Conservation (phyloP, 495 filamentous ascomycete genomes). For the Tetracladium marchalianum region DNA sequence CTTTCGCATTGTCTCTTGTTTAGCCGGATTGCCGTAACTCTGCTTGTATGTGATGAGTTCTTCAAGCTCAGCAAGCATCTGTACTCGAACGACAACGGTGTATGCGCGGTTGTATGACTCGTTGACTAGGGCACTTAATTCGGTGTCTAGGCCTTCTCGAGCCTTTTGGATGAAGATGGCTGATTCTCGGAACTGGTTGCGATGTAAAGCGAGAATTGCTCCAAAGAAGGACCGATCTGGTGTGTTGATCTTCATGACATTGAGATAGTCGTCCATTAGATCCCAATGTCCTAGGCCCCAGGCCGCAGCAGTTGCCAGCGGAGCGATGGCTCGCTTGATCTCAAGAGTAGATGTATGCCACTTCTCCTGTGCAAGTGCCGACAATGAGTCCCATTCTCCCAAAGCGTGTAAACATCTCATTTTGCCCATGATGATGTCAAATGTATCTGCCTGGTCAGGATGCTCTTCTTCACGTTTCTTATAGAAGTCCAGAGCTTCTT, state of each 20-base stretch:
- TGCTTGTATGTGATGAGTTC: constrained; percentile 98
- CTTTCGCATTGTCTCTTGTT: constrained; percentile 78
- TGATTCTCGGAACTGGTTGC: constrained; percentile 89
- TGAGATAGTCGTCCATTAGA: constrained; percentile 91
- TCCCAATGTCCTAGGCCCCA: constrained; percentile 97
- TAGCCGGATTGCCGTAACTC: constrained; percentile 61
- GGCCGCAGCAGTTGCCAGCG: constrained; percentile 89
- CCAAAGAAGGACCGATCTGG: constrained; percentile 96
- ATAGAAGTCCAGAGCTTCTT: constrained; percentile 91
- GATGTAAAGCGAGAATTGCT: constrained; percentile 84
- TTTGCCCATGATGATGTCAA: constrained; percentile 96
- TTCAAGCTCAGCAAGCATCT: constrained; percentile 97
- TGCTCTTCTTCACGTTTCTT: constrained; percentile 57
- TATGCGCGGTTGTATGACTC: constrained; percentile 97
- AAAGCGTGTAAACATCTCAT: constrained; percentile 98
- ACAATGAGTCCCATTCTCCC: constrained; percentile 92
- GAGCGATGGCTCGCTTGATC: constrained; percentile 78
- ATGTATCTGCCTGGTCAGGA: constrained; percentile 53
- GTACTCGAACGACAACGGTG: constrained; percentile 87
- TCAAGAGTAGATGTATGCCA: constrained; percentile 82
- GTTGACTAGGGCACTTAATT: constrained; percentile 85
- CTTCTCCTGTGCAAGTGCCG: constrained; percentile 78
- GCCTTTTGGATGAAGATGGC: constrained; percentile 78
- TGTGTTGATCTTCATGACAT: constrained; percentile 84
- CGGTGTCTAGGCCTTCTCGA: constrained; percentile 86